These are phyloP conservation scores for Teratosphaeria epicoccoides DNA, from an alignment of 2,329 filamentous ascomycete genomes.

Conservation along the genomic window DNA sequence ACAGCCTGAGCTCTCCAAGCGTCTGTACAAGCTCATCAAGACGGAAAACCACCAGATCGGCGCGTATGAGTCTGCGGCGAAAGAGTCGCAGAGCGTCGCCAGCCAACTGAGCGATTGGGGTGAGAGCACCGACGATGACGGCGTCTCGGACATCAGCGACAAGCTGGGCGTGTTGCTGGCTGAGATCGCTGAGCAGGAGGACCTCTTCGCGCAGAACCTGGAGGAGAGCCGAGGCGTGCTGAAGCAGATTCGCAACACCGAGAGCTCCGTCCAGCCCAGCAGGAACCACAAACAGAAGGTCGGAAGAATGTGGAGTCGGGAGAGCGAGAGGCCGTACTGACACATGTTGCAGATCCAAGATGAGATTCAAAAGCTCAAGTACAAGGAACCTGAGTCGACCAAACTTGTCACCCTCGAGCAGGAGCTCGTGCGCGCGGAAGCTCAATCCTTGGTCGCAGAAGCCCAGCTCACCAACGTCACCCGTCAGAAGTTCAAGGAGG, in stretches of 20 bases:
- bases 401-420: conserved; percentile 81
- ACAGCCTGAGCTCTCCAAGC: conserved; percentile 81
- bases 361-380: conserved; percentile 83
- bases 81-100: conserved; percentile 75
- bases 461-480: conserved; percentile 94
- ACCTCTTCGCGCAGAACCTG: conserved; percentile 71
- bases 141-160: conserved; percentile 81
- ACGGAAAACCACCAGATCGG: conserved; percentile 80
- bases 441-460: conserved; percentile 90
- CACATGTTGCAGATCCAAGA: conserved; percentile 54
- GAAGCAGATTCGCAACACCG: conserved; percentile 91
- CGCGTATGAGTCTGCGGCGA: conserved; percentile 73
- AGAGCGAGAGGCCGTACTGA: background rate
- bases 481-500: conserved; percentile 89
- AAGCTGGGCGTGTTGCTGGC: conserved; percentile 88
- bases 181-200: conserved; percentile 91
- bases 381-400: conserved; percentile 79
- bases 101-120: conserved; percentile 94
- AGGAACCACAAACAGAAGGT: conserved; percentile 73
- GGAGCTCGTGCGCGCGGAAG: conserved; percentile 90
- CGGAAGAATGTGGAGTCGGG: background rate
- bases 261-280: conserved; percentile 87
- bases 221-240: conserved; percentile 74
- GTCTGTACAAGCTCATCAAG: conserved; percentile 87
- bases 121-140: conserved; percentile 78